A percentile compares a stretch with the other conserved stretches of the same genome.
These are phyloP conservation scores for Xylariales sp. DNA, from an alignment of 2,329 filamentous ascomycete genomes.

Conservation along the genomic window DNA sequence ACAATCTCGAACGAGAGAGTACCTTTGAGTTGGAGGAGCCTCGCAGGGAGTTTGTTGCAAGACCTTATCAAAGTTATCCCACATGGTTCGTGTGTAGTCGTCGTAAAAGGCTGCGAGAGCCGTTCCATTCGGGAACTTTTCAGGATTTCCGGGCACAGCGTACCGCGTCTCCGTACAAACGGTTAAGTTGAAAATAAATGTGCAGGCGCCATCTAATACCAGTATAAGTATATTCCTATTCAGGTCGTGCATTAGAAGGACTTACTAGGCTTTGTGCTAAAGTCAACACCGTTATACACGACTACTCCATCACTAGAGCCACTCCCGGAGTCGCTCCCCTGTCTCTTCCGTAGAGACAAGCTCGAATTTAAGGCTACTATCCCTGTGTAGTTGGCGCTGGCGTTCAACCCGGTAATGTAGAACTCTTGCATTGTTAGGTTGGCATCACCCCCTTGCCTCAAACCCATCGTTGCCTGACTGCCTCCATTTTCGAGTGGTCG, in stretches of 20 bases:
- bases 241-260: background rate
- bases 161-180: conserved; percentile 93
- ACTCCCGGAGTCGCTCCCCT: conserved; percentile 69
- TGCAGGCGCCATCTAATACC: conserved; percentile 64
- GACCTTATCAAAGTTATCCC: conserved; percentile 81
- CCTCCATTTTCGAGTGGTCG: conserved; percentile 66
- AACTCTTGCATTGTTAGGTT: conserved; percentile 87
- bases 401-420: conserved; percentile 79
- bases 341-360: conserved; percentile 57
- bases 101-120: conserved; percentile 82
- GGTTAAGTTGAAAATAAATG: conserved; percentile 84
- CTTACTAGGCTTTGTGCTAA: conserved; percentile 80
- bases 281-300: conserved; percentile 78
- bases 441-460: conserved; percentile 75
- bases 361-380: conserved; percentile 72
- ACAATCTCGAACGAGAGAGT: conserved; percentile 84
- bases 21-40: conserved; percentile 76
- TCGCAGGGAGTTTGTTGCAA: conserved; percentile 89
- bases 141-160: conserved; percentile 84
- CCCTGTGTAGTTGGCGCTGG: conserved; percentile 76
- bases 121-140: conserved; percentile 68
- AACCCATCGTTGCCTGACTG: conserved; percentile 63
- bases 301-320: conserved; percentile 71
- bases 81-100: conserved; percentile 74
- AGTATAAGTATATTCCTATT: conserved; percentile 13